Evolutionary conservation across 2,329 filamentous ascomycete genomes (phyloP), one percentile per base, ranked within the genome.

Genomic region (Westerdykella sp.): DNA sequence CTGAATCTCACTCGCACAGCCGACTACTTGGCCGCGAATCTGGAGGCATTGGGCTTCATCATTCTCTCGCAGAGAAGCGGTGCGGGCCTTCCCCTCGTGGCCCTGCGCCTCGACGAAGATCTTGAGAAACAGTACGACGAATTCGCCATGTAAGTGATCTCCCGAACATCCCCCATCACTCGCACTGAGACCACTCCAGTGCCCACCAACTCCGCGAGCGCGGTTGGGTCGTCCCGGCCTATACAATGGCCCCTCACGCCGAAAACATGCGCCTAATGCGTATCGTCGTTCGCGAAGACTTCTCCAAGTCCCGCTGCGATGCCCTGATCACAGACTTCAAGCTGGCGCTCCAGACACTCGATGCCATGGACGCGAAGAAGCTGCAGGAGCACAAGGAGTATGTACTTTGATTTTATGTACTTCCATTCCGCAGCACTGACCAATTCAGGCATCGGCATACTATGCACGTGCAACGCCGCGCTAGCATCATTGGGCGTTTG

Each of bases 241-340:
- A 97, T 71, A 97, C 90, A 32, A 96, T 96, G 91, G 91, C 91
- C 1, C 90, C 90, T 14, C 77, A 95, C 63, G 89, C 87, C 14
- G 75, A 87, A 43, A 74, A 81, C 51, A 76, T 96, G 60, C 94
- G 95, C 77, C 84, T 97, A 78, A 81, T 96, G 73, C 83, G 91
- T 31, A 81, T 96, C 4, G 91, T 97, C 1, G 87, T 96, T 4
- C 81, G 91, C 40, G 91, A 96, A 69, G 91, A 96, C 69, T 96
- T 97, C 56, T 86, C 81, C 37, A 83, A 85, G 66, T 81, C 76
- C 54, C 78, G 90, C 32, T 95, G 88, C 60, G 89, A 97, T 61
- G 74, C 79, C 9, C 73, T 97, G 37, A 69, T 96, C 47, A 57
- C 65, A 21, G 90, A 96, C 62, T 81, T 96, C 69, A 87, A 85